Evolutionary conservation across 257 asterid genomes (phyloP), one percentile per base, ranked within the genome.

Genomic region (Lycium ferocissimum): DNA sequence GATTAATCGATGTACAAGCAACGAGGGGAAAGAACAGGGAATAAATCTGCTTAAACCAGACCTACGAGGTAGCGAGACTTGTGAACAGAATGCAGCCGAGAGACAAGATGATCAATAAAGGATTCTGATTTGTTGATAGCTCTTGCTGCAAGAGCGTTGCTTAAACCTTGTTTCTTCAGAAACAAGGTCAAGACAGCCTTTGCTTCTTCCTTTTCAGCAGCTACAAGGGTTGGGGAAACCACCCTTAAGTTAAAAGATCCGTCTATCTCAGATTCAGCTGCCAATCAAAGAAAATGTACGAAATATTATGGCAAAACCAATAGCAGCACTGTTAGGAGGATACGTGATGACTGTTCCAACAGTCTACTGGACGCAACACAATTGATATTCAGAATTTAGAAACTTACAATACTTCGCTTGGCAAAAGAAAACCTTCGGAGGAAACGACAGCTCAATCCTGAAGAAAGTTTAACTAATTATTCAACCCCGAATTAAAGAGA

Each of bases 21-120:
- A 49, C 57, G 85, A 61, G n/a, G 22, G 18, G 43, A 15, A 43
- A 26, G 22, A 62, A 26, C 43, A 20, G 13, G 75, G 2, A 65
- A 47, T 20, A 18, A 76, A 84, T 84, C 22, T 62, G 54, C 17
- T 63, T 54, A 88, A 88, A 85, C 87, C 98, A 89, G 90, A 96
- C 99, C 99, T 90, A 96, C 98, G 88, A 96, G 90, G 94, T 96
- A 96, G 15, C 95, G 97, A 79, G 98, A 86, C 91, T 95, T 96
- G 86, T 96, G 97, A 81, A 96, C 90, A 40, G 98, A 91, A 92
- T 96, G 98, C 83, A 96, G 98, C 62, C 90, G 90, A 3, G 94
- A 93, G 47, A 96, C 91, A 5, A 96, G 93, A 89, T 96, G 99
- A 87, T 95, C 97, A 9, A 96, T 85, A 83, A 95, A 96, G 84